Base-by-base conservation (phyloP, 2,329 filamentous ascomycete genomes). In the Balansia obtecta region DNA sequence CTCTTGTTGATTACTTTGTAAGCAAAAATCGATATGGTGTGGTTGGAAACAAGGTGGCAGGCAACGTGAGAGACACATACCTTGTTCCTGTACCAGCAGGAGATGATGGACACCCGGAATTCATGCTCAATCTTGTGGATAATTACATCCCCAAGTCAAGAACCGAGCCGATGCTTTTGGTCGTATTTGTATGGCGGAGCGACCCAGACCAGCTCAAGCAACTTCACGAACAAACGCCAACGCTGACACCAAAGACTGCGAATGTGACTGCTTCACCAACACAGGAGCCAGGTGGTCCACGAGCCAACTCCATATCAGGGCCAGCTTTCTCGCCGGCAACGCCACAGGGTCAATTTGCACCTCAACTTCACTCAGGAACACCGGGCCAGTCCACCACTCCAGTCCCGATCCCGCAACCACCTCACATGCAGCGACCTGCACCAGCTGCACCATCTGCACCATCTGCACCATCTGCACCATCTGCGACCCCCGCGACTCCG, bases 1-100 rank as follows among this genome's bases (percentile, higher is more conserved):
- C 78, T 16, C 73, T 97, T n/a, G 87, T 90, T 60, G 78, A 89
- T 48, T 97, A 98, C 68, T 97, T 98, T 63, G 73, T 82, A 41
- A 76, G 76, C 47, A 87, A 91, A 61, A 79, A 86, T 56, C 79
- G 89, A 34, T 98, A 95, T 64, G 91, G 89, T 18, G 91, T 97
- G 1, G 77, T 96, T 7, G 83, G 83, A 13, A 86, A 91, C 61
- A 85, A 86, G 64, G 77, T 79, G 1, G 69, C 82, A 32, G 77
- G 81, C 18, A 84, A 88, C 53, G 85, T 96, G 46, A 84, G 89
- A 53, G 91, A 97, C 62, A 87, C 90, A 1, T 97, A 97, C 64
- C 77, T 97, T 33, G 84, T 96, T 10, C 91, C 93, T 0, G 80
- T 97, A 4, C 80, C 88, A 33, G 76, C 82, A 5, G 88, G 87